Conservation (phyloP, 2,329 filamentous ascomycete species). For the Bipolaris cookei region DNA sequence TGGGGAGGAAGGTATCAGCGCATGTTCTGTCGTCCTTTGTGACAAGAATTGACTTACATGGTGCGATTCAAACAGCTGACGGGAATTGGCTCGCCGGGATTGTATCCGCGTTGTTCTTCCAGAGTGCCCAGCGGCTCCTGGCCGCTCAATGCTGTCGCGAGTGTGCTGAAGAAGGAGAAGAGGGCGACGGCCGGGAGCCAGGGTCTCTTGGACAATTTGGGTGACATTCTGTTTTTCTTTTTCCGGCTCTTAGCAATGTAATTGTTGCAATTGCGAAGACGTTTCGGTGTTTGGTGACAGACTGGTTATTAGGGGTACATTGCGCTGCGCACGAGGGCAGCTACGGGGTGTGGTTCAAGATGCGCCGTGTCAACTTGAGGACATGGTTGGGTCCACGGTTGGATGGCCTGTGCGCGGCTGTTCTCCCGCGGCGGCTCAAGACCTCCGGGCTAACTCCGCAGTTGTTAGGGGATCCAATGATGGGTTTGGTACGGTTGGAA, state of each 20-base stretch:
- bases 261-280: neutral
- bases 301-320: neutral
- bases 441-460: conserved; percentile 15
- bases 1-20: conserved; percentile 48
- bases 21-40: neutral
- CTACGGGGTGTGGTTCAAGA: conserved; percentile 1
- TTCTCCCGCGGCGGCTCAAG: neutral
- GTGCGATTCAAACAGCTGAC: conserved; percentile 60
- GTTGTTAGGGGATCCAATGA: neutral
- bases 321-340: conserved; percentile 4
- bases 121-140: conserved; percentile 51
- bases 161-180: conserved; percentile 38
- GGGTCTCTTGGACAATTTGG: neutral
- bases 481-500: neutral
- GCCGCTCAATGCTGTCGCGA: conserved; percentile 50
- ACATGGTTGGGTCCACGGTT: conserved; percentile 9
- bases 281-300: neutral
- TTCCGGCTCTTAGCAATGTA: neutral
- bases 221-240: neutral
- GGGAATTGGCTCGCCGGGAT: conserved; percentile 57
- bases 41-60: conserved; percentile 49
- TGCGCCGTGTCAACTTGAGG: conserved; percentile 16
- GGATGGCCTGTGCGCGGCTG: conserved; percentile 12
- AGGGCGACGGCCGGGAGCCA: conserved; percentile 38
- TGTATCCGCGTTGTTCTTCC: conserved; percentile 52